Evolutionary conservation across 495 filamentous ascomycete species (phyloP).

Genomic region (Beverwykella pulmonaria): DNA sequence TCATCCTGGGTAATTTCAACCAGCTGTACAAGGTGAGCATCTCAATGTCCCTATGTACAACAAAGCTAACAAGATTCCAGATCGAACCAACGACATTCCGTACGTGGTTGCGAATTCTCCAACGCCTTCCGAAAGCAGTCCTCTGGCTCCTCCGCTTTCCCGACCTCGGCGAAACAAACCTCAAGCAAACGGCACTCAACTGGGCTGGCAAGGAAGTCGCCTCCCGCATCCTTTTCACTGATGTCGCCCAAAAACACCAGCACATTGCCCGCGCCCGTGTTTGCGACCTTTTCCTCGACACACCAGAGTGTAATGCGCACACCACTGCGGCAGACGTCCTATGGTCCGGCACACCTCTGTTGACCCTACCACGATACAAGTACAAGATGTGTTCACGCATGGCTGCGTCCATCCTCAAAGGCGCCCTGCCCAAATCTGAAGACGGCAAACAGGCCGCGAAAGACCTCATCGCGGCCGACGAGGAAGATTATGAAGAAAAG

Average conservation of each 20-base stretch:
- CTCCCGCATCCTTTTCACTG: constrained; percentile 91
- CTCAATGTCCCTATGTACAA: neutral
- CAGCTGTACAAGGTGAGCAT: constrained; percentile 92
- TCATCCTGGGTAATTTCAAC: constrained; percentile 98
- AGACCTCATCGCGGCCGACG: constrained; percentile 73
- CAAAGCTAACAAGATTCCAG: constrained; percentile 51
- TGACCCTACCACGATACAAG: constrained; percentile 90
- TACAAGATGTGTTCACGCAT: constrained; percentile 99
- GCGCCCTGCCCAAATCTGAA: constrained; percentile 73
- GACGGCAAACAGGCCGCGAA: constrained; percentile 67
- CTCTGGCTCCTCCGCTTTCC: constrained; percentile 97
- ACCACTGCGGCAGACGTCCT: constrained; percentile 96
- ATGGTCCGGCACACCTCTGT: constrained; percentile 91
- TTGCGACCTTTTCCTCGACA: constrained; percentile 94
- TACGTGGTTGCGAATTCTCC: constrained; percentile 91
- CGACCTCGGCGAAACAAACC: constrained; percentile 84
- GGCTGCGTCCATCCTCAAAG: constrained; percentile 90
- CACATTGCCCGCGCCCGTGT: constrained; percentile 92
- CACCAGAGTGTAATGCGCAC: constrained; percentile 97
- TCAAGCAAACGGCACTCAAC: constrained; percentile 72
- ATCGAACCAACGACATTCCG: constrained; percentile 98
- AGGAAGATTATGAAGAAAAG: constrained; percentile 82
- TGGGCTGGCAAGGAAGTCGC: constrained; percentile 91
- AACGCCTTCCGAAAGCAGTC: constrained; percentile 81
- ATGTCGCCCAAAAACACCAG: constrained; percentile 91